Evolutionary conservation across 1,139 yeast genomes (phyloP).

Genomic region (Scheffersomyces quercinus): DNA sequence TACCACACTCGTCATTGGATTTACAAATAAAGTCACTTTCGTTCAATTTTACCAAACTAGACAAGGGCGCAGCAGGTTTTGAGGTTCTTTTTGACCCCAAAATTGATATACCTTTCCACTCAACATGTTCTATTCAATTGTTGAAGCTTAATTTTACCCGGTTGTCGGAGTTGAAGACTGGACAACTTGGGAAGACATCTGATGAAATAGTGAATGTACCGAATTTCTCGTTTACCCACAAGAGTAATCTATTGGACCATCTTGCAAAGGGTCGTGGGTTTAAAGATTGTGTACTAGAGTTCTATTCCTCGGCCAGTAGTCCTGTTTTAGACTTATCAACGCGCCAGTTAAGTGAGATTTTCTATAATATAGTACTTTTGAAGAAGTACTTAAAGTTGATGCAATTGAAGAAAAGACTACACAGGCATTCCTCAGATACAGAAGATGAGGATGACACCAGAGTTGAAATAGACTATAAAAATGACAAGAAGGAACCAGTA

Average conservation of each 20-base stretch:
- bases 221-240: slow-evolving; percentile 51
- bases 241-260: slow-evolving; percentile 51
- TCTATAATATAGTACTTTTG: slow-evolving; percentile 35
- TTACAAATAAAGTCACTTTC: slow-evolving; percentile 31
- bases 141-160: slow-evolving; percentile 33
- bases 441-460: slow-evolving; percentile 2
- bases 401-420: slow-evolving; percentile 13
- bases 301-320: slow-evolving; percentile 47
- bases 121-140: slow-evolving; percentile 46
- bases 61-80: slow-evolving; percentile 54
- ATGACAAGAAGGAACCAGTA: slow-evolving; percentile 1
- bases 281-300: slow-evolving; percentile 37
- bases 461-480: slow-evolving; percentile 15
- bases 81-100: slow-evolving; percentile 52
- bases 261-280: slow-evolving; percentile 37
- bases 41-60: slow-evolving; percentile 33
- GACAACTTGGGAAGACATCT: slow-evolving; percentile 15
- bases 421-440: slow-evolving; percentile 1
- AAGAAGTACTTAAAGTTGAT: slow-evolving; percentile 32
- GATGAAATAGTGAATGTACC: slow-evolving; percentile 55
- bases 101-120: slow-evolving; percentile 54
- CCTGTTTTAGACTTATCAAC: slow-evolving; percentile 53
- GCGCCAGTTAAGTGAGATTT: slow-evolving; percentile 40
- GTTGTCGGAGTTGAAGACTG: slow-evolving; percentile 8
- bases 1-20: slow-evolving; percentile 30